These are phyloP conservation scores for Epicoccum nigrum DNA, from an alignment of 2,329 filamentous ascomycete genomes.

Conservation along the genomic window DNA sequence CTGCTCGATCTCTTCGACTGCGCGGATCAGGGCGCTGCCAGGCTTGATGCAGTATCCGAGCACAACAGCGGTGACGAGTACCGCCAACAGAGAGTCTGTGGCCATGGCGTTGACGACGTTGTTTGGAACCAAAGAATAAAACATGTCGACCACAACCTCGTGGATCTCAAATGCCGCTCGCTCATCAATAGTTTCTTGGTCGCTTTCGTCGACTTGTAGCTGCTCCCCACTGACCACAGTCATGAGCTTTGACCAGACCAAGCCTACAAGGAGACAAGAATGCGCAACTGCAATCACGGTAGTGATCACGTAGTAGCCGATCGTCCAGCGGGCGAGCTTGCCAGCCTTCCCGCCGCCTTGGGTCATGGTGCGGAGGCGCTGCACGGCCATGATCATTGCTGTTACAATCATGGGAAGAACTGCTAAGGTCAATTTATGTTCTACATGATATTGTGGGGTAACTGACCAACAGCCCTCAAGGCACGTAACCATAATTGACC, in stretches of 20 bases:
- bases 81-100: conserved; percentile 54
- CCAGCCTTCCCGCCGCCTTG: conserved; percentile 48
- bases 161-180: conserved; percentile 46
- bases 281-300: conserved; percentile 58
- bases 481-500: conserved; percentile 59
- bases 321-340: conserved; percentile 56
- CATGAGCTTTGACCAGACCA: conserved; percentile 59
- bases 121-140: conserved; percentile 57
- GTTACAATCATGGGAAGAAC: conserved; percentile 60
- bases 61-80: conserved; percentile 56
- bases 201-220: conserved; percentile 39
- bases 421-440: conserved; percentile 25
- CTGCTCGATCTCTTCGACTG: conserved; percentile 56
- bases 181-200: conserved; percentile 45
- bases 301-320: conserved; percentile 59
- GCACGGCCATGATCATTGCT: conserved; percentile 60
- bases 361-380: conserved; percentile 56
- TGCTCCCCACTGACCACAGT: conserved; percentile 42
- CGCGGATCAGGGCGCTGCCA: conserved; percentile 50
- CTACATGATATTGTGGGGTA: background rate
- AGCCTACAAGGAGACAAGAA: conserved; percentile 54
- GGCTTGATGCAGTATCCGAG: conserved; percentile 56
- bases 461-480: conserved; percentile 56
- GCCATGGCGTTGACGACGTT: conserved; percentile 58
- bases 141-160: conserved; percentile 56